These are phyloP conservation scores for Ogataea nonfermentans DNA, from an alignment of 805 yeast species.

Conservation along the genomic window DNA sequence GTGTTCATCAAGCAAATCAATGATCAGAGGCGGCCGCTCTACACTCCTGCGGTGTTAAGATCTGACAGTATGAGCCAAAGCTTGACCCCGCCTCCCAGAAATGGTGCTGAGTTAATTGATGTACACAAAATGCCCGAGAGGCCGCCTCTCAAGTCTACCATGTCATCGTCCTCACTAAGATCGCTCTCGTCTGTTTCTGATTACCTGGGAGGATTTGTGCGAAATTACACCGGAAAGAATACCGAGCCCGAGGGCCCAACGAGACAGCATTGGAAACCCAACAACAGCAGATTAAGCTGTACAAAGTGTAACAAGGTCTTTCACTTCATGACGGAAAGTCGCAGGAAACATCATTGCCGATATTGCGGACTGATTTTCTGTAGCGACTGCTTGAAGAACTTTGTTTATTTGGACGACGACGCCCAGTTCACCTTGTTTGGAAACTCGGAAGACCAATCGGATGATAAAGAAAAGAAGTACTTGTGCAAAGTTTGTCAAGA, in stretches of 20 bases:
- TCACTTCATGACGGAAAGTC: slow-evolving; percentile 70
- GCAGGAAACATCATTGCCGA: slow-evolving; percentile 42
- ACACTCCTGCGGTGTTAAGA: slow-evolving; percentile 85
- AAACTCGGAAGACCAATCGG: slow-evolving; percentile 17
- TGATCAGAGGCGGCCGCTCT: slow-evolving; percentile 82
- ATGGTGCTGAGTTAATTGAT: slow-evolving; percentile 14
- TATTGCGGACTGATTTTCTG: slow-evolving; percentile 42
- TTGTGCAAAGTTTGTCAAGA: slow-evolving; percentile 35
- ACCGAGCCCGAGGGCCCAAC: slow-evolving; percentile 42
- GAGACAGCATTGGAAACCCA: slow-evolving; percentile 71
- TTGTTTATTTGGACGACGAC: slow-evolving; percentile 34
- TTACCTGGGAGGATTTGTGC: slow-evolving; percentile 28
- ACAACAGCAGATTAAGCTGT: slow-evolving; percentile 62
- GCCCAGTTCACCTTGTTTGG: slow-evolving; percentile 38
- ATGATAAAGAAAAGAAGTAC: slow-evolving; percentile 25
- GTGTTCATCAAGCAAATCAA: slow-evolving; percentile 63
- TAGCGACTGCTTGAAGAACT: slow-evolving; percentile 36
- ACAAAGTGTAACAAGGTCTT: slow-evolving; percentile 65
- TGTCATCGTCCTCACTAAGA: slow-evolving; percentile 26
- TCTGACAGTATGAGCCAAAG: slow-evolving; percentile 22
- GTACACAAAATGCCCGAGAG: slow-evolving; percentile 19
- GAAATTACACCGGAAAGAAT: slow-evolving; percentile 3
- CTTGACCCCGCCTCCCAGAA: slow-evolving; percentile 8
- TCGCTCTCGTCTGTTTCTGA: slow-evolving; percentile 27
- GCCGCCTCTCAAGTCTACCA: slow-evolving; percentile 18